These are phyloP conservation scores for Emericellopsis terricola DNA, from an alignment of 495 filamentous ascomycete species.

Conservation along the genomic window DNA sequence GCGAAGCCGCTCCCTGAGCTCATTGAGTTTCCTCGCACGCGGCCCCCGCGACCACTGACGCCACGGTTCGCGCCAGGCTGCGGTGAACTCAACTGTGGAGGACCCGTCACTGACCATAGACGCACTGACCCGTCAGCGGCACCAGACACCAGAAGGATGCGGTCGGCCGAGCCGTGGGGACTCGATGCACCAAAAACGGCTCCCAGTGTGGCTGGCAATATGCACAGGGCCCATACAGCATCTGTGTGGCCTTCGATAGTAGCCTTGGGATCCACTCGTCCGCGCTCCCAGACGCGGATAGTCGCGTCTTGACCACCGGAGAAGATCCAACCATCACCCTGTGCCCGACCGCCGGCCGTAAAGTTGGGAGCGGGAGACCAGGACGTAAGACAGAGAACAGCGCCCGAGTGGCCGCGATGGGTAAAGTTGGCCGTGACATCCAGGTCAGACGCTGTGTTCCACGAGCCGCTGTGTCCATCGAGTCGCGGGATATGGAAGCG, in stretches of 20 bases:
- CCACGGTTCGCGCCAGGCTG: conserved; percentile 35
- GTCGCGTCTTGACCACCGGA: conserved; percentile 91
- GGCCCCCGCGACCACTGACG: conserved; percentile 49
- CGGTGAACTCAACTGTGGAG: conserved; percentile 67
- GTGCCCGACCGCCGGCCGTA: conserved; percentile 66
- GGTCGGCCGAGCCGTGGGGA: conserved; percentile 57
- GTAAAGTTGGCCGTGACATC: conserved; percentile 89
- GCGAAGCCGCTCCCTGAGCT: conserved; percentile 83
- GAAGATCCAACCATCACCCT: conserved; percentile 93
- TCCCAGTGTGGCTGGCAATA: conserved; percentile 70
- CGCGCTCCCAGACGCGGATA: conserved; percentile 85
- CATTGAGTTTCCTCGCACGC: conserved; percentile 73
- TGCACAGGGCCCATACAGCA: conserved; percentile 87
- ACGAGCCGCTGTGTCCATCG: conserved; percentile 36
- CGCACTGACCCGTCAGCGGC: conserved; percentile 82
- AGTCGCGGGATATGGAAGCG: conserved; percentile 86
- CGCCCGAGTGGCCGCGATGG: conserved; percentile 76
- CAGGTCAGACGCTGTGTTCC: conserved; percentile 45
- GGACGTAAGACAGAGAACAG: conserved; percentile 74
- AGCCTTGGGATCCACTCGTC: conserved; percentile 84
- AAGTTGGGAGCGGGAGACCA: conserved; percentile 74
- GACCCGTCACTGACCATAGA: conserved; percentile 88
- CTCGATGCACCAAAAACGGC: conserved; percentile 54
- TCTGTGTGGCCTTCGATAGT: conserved; percentile 90
- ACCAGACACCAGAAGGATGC: conserved; percentile 79